Evolutionary conservation across 2,329 filamentous ascomycete species (phyloP), one percentile per base, ranked within the genome.

Genomic region (Orbilia ellipsospora): DNA sequence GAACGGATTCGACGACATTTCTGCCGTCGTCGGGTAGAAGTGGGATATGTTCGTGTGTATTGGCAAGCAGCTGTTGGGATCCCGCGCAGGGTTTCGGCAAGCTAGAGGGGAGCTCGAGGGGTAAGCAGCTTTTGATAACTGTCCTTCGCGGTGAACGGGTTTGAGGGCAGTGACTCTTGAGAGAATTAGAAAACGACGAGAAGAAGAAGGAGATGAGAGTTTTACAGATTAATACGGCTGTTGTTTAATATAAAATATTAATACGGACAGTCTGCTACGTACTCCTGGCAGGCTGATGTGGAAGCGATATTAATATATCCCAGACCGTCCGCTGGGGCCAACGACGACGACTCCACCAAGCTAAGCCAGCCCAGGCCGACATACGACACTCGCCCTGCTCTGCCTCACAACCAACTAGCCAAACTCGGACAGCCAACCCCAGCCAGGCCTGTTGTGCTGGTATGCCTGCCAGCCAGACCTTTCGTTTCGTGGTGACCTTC

Each of bases 1-100:
- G 31, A 76, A 76, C 20, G 73, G 73, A 55, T 76, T 76, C 10
- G 73, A 76, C 73, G 70, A 74, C 70, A 74, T 74, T 57, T 68
- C 70, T 74, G 70, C 57, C 70, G 70, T 57, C 51, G 57, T 50
- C 23, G 51, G 13, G 50, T 15, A 61, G 44, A 52, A 36, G 54
- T 23, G 20, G 48, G 20, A 50, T 44, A 7, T 48, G 20, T 31
- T 20, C 4, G 42, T 59, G 4, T 18, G 12, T 18, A 42, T 52
- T 50, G 48, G 20, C 44, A 28, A 48, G 50, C 31, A 48, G 50
- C 5, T 60, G 23, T 55, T n/a, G 56, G 54, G 48, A 51, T 51
- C 42, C 57, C n/a, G 13, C 55, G 31, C 42, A 36, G 65, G 48
- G 59, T 59, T 52, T 51, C 23, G 36, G 12, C 23, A 44, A 45